Base-by-base conservation (phyloP, 2,329 filamentous ascomycete species). In the Colletotrichum spaethianum region DNA sequence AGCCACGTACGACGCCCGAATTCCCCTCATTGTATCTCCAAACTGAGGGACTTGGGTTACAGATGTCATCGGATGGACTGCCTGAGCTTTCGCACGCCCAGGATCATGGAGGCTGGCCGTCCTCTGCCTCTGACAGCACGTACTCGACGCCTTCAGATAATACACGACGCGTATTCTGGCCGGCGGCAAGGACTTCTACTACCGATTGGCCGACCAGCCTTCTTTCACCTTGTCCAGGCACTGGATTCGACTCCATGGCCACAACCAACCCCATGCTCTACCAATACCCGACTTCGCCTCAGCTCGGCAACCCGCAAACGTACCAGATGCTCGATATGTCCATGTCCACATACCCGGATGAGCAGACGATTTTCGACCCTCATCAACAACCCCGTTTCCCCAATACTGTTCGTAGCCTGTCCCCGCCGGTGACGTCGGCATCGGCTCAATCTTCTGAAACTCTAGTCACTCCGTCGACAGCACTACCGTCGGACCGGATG, bases 391-490 rank as follows among this genome's bases (percentile, higher is more conserved):
- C 82, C 53, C 78, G 80, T 53, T 82, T 83, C 72, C 74, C 79
- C 75, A 82, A 81, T 77, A 80, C 84, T 78, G 83, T 87, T 82
- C 85, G 86, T 83, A 85, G 83, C 80, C 81, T 84, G 74, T 86
- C 85, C 78, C 85, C 86, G 80, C 82, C 82, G 78, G 78, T 83
- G 76, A 78, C 81, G 65, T 77, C 77, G 72, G 82, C 84, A 75
- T 81, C 84, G 78, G 81, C 83, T 78, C 83, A 85, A 80, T 82
- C 82, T 76, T 82, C 83, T 80, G 87, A 87, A 79, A 82, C 84
- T 80, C 76, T 89, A 82, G 82, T 87, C 79, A 84, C 84, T 76
- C 77, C 84, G 75, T 78, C 85, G 67, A 77, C 83, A 73, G 77
- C 84, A 72, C 76, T 85, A 71, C 79, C 83, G 63, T 70, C 78